A percentile compares a stretch with the other conserved stretches of the same genome.
Evolutionary conservation across 2,329 filamentous ascomycete genomes (phyloP).

Genomic region (Colletotrichum spinosum): DNA sequence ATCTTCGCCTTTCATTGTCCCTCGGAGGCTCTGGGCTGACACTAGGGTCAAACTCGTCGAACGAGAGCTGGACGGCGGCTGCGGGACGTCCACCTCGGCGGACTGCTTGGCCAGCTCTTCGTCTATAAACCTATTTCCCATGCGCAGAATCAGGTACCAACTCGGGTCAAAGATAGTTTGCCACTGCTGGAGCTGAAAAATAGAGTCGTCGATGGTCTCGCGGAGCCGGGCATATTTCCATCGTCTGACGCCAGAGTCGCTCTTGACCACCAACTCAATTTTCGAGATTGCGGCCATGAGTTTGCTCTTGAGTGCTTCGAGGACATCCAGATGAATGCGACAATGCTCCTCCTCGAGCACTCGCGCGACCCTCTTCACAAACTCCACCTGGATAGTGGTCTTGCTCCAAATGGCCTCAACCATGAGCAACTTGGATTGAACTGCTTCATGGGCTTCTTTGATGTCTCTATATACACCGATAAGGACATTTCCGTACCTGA

Average conservation of each 20-base stretch:
- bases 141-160: constrained; percentile 9
- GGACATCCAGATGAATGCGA: background rate
- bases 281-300: background rate
- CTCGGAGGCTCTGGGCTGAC: background rate
- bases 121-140: background rate
- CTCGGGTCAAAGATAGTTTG: background rate
- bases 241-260: background rate
- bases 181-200: background rate
- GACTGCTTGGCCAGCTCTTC: background rate
- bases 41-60: background rate
- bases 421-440: background rate
- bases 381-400: background rate
- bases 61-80: background rate
- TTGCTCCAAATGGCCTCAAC: constrained; percentile 7
- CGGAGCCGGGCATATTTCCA: background rate
- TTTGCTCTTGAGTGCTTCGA: background rate
- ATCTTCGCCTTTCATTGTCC: background rate
- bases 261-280: background rate
- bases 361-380: background rate
- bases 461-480: constrained; percentile 4
- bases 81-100: too few relatives aligned
- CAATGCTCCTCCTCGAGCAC: background rate
- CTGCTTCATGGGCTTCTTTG: background rate
- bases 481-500: background rate
- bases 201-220: background rate